Evolutionary conservation across 2,329 filamentous ascomycete genomes (phyloP).

Genomic region (Colletotrichum kahawae): DNA sequence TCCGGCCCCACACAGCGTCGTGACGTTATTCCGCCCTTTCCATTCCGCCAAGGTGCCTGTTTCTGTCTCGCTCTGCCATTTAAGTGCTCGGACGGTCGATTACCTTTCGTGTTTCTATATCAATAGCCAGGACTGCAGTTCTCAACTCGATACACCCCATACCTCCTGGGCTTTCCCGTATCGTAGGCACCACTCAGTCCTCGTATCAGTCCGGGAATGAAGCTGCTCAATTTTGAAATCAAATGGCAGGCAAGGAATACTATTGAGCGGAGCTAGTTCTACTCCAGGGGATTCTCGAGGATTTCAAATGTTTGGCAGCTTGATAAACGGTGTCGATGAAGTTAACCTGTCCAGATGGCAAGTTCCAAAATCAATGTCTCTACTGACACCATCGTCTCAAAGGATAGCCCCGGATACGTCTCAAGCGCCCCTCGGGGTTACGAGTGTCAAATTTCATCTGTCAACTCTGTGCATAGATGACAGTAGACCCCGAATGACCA

Average conservation of each 20-base stretch:
- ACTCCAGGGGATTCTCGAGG: too few species aligned
- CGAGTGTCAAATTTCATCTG: neutral
- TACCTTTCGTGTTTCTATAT: too few species aligned
- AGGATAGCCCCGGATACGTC: neutral
- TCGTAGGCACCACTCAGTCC: neutral
- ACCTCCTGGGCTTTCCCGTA: neutral
- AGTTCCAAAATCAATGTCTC: neutral
- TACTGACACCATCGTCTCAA: neutral
- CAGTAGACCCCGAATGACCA: neutral
- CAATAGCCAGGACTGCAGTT: too few species aligned
- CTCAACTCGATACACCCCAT: neutral
- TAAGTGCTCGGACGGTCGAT: too few species aligned
- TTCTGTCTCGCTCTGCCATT: too few species aligned
- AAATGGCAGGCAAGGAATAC: neutral
- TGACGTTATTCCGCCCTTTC: too few species aligned
- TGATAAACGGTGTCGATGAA: too few species aligned
- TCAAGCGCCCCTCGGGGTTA: neutral
- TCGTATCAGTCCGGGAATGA: neutral
- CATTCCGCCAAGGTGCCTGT: too few species aligned
- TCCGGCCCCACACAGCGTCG: too few species aligned
- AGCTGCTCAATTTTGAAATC: accelerated
- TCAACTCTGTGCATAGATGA: neutral
- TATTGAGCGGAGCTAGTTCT: too few species aligned
- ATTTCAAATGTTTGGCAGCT: too few species aligned
- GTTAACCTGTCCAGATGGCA: too few species aligned